Evolutionary conservation across 2,329 filamentous ascomycete species (phyloP), one percentile per base, ranked within the genome.

Genomic region (Trichoderma guizhouense): DNA sequence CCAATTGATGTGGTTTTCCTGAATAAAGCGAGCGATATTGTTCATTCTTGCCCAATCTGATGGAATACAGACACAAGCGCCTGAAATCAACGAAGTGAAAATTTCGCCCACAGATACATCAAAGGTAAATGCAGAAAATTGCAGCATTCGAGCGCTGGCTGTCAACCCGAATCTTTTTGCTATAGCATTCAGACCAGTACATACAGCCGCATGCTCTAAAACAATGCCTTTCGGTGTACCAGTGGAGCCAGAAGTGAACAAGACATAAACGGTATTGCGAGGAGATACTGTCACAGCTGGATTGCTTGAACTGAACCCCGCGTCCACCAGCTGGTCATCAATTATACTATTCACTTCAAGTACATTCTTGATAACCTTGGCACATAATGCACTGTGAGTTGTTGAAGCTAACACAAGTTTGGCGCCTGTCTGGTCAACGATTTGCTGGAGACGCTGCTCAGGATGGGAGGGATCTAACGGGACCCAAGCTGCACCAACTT

Each of bases 171-270:
- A 61, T 18, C 58, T 30, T 14, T 65, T 71, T 15, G 26, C 7
- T 7, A 71, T 71, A 8, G 60, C 60, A 5, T 11, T 65, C 28
- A 58, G 60, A 24, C 63, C 67, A 14, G 60, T 71, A 21, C 60
- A 64, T 5, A 71, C 60, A 24, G 71, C n/a, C 3, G 67, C 28
- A 43, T 76, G 75, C 15, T 72, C 57, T 30, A 75, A 69, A 9
- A 74, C 71, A 2, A 76, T 53, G 1, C 73, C 84, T 78, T 86
- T 87, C 2, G 86, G 86, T 21, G 78, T 78, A 7, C 86, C 86
- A 1, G 86, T 87, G 30, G 83, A 86, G 18, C 86, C 86, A 5
- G 84, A 86, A 26, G 86, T 87, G 74, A 86, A 87, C 76, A 87
- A 82, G 73, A 86, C 83, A 36, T 76, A 78, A 5, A 24, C 66